Base-by-base conservation (phyloP, 441 rosid species). In the Pelargonium cotyledonis region DNA sequence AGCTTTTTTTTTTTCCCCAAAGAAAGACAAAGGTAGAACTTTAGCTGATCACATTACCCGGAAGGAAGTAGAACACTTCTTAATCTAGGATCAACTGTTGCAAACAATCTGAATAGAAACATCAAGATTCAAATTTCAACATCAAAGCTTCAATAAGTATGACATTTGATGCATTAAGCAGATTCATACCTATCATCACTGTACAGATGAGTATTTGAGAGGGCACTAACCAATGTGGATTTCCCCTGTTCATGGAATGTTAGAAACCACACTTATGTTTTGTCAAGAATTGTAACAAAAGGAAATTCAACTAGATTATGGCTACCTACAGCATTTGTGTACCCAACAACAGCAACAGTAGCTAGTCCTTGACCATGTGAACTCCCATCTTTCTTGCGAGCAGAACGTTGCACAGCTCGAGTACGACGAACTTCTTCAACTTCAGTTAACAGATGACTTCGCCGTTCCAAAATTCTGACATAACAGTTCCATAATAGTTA, bases 331-430 rank as follows among this genome's bases (percentile, higher is more conserved):
- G 96, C 97, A 81, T 94, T 94, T 65, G 97, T 89, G 88, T 94
- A 94, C 15, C 96, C 99, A 35, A 94, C 97, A 74, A 89, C 87
- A 69, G 99, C 97, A 65, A 94, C 83, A 70, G 94, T 91, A 47
- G 87, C 82, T 77, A 90, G 80, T 76, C 77, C 78, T 70, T 73
- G 83, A 67, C 85, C 84, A 64, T 70, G 66, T n/a, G 74, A 44
- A 60, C 89, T 89, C 58, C 74, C 85, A 72, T 72, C 87, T 80
- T 85, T 88, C 78, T 47, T 86, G 70, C 95, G 92, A 77, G 86
- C 82, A 80, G 91, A 87, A 70, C 96, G 95, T 68, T 94, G 97
- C 83, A 89, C 65, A 62, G 89, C 86, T 74, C 95, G 89, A 51
- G 99, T 89, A 55, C 91, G 89, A 12, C 84, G 88, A 74, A 89